Conservation (phyloP, 2,329 filamentous ascomycete genomes). For the Fusarium temperatum region DNA sequence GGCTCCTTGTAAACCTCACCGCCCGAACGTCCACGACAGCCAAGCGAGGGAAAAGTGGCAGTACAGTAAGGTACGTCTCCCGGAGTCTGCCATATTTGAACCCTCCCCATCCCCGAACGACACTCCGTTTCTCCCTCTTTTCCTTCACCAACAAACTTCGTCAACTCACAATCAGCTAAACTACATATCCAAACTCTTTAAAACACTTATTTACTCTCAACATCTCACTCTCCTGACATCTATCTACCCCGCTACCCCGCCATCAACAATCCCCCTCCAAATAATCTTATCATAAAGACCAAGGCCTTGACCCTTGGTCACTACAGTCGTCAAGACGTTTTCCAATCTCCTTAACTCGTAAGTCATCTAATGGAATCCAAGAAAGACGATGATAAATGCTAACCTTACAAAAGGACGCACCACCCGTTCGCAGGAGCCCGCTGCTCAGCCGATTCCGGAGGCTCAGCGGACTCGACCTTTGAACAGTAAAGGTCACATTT, state of each 20-base stretch:
- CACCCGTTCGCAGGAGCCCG: conserved; percentile 97
- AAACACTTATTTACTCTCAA: conserved; percentile 5
- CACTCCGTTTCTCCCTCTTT: conserved; percentile 7
- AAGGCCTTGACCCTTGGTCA: conserved; percentile 66
- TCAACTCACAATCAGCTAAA: conserved; percentile 15
- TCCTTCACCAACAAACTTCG: conserved; percentile 24
- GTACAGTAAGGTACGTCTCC: conserved; percentile 14
- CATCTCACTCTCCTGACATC: conserved; percentile 14
- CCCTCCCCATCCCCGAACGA: conserved; percentile 25
- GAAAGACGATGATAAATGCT: conserved; percentile 29
- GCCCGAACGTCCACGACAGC: conserved; percentile 26
- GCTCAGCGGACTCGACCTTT: conserved; percentile 75
- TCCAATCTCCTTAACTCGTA: conserved; percentile 98
- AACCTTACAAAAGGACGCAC: conserved; percentile 72
- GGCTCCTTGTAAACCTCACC: conserved; percentile 35
- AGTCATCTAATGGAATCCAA: conserved; percentile 48
- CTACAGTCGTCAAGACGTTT: conserved; percentile 87
- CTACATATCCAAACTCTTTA: neutral
- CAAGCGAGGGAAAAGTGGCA: conserved; percentile 9
- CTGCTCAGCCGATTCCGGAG: conserved; percentile 88
- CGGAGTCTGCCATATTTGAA: conserved; percentile 32
- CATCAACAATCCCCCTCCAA: conserved; percentile 33
- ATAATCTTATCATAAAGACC: conserved; percentile 52
- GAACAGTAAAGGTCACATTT: conserved; percentile 61
- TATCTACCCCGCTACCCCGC: conserved; percentile 40